A percentile compares a stretch with the other conserved stretches of the same genome.
These are phyloP conservation scores for Fusarium ambrosium DNA, from an alignment of 2,329 filamentous ascomycete genomes.

Conservation along the genomic window DNA sequence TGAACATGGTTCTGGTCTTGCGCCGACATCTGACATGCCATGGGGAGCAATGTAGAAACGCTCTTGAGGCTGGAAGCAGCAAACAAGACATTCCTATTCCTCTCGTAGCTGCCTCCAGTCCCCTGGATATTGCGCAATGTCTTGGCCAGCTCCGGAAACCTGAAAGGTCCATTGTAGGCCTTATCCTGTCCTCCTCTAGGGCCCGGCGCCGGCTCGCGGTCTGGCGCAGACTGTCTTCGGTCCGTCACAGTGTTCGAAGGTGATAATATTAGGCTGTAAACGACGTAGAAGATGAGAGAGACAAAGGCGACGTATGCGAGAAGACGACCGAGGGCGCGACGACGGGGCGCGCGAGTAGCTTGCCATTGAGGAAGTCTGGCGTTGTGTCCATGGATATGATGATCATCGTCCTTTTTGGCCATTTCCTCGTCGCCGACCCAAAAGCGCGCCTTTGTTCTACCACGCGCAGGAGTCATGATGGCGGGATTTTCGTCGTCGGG, in stretches of 20 bases:
- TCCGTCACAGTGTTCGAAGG: slow-evolving; percentile 57
- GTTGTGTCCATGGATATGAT: slow-evolving; percentile 47
- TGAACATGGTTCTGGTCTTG: slow-evolving; percentile 82
- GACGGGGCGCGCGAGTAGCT: slow-evolving; percentile 57
- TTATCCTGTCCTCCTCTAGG: slow-evolving; percentile 47
- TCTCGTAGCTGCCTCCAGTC: slow-evolving; percentile 63
- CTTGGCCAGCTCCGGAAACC: slow-evolving; percentile 73
- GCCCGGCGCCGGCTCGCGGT: slow-evolving; percentile 6
- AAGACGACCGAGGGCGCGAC: slow-evolving; percentile 68
- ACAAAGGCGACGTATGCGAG: slow-evolving; percentile 61
- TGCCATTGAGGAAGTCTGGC: slow-evolving; percentile 56
- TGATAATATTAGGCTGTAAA: slow-evolving; percentile 48
- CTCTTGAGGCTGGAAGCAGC: slow-evolving; percentile 81
- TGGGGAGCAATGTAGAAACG: slow-evolving; percentile 78
- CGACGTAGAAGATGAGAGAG: slow-evolving; percentile 67
- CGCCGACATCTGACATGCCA: slow-evolving; percentile 88
- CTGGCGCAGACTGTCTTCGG: slow-evolving; percentile 14
- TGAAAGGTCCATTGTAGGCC: slow-evolving; percentile 78
- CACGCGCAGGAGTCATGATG: slow-evolving; percentile 56
- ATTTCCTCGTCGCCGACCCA: slow-evolving; percentile 68
- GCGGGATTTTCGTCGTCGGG: neutral
- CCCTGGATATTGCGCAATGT: slow-evolving; percentile 72
- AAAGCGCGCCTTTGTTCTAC: slow-evolving; percentile 53
- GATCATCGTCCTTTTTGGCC: slow-evolving; percentile 73
- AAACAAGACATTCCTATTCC: slow-evolving; percentile 83